These are phyloP conservation scores for Fusarium duplospermum DNA, from an alignment of 2,329 filamentous ascomycete genomes.

Conservation along the genomic window DNA sequence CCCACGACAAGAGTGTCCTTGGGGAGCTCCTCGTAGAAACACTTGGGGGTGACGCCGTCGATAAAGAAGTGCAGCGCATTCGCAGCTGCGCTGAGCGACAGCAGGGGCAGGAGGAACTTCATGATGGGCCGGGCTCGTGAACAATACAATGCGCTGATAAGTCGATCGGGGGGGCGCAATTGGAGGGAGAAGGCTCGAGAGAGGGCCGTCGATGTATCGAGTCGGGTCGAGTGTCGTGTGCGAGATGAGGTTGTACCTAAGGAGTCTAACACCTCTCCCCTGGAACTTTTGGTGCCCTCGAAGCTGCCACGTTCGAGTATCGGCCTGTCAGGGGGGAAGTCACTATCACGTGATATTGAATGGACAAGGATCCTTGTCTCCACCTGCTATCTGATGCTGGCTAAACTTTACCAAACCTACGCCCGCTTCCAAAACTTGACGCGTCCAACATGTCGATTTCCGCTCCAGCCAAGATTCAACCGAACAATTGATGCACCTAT, in stretches of 20 bases:
- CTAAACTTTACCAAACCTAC: constrained; percentile 14
- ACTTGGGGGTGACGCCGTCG: constrained; percentile 86
- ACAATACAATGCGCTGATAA: constrained; percentile 4
- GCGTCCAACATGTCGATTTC: constrained; percentile 22
- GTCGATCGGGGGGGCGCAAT: constrained; percentile 21
- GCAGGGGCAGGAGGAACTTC: constrained; percentile 72
- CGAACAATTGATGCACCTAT: constrained; percentile 2
- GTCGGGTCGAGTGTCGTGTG: constrained; percentile 16
- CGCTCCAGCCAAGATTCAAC: constrained; percentile 11
- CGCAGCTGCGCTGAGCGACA: constrained; percentile 73
- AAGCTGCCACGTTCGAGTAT: constrained; percentile 68
- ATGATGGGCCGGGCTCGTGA: constrained; percentile 52
- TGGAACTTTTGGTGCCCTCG: constrained; percentile 29
- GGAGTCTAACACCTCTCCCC: constrained; percentile 24
- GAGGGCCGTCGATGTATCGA: neutral
- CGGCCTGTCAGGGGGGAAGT: constrained; percentile 47
- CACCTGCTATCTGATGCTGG: constrained; percentile 5
- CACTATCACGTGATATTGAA: constrained; percentile 51
- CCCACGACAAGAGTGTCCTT: constrained; percentile 98
- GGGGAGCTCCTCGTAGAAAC: constrained; percentile 97
- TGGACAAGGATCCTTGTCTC: neutral
- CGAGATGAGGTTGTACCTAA: constrained; percentile 14
- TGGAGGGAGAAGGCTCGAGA: constrained; percentile 16
- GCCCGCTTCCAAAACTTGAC: constrained; percentile 26
- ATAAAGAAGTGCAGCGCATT: constrained; percentile 97